phyloP scores from a whole-genome alignment of 1,284 basidiomycete species.

The Irpex lacteus region DNA sequence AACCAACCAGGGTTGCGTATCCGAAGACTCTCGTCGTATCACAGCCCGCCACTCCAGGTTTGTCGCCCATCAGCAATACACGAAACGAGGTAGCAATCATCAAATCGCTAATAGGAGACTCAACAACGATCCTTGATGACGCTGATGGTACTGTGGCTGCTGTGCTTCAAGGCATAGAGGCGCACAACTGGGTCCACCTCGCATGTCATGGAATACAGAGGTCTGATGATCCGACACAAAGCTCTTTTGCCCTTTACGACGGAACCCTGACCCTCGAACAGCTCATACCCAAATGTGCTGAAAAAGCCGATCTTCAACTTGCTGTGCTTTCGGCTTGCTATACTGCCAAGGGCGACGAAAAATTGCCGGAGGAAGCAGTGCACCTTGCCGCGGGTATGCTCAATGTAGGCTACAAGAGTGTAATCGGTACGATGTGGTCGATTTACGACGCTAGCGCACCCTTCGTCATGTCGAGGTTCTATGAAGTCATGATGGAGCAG shows the following conservation, averaged over 20 bases:
- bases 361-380: constrained; percentile 28
- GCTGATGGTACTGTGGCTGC: constrained; percentile 4
- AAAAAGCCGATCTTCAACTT: constrained; percentile 12
- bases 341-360: constrained; percentile 13
- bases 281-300: constrained; percentile 11
- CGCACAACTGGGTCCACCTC: constrained; percentile 18
- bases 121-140: not conserved
- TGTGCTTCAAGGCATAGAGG: constrained; percentile 9
- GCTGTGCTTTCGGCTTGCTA: constrained; percentile 27
- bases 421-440: constrained; percentile 26
- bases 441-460: not conserved
- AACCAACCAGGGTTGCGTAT: not conserved
- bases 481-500: not conserved
- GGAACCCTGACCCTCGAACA: constrained; percentile 10
- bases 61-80: not conserved
- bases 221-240: constrained; percentile 10
- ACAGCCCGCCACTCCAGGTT: not conserved
- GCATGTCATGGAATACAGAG: constrained; percentile 20
- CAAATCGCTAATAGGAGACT: not conserved
- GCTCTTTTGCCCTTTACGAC: constrained; percentile 16
- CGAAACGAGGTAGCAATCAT: not conserved
- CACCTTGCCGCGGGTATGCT: constrained; percentile 35
- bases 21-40: not conserved
- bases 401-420: constrained; percentile 32
- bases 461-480: not conserved